Conservation (phyloP, 208 protist species). For the Leishmania guyanensis region DNA sequence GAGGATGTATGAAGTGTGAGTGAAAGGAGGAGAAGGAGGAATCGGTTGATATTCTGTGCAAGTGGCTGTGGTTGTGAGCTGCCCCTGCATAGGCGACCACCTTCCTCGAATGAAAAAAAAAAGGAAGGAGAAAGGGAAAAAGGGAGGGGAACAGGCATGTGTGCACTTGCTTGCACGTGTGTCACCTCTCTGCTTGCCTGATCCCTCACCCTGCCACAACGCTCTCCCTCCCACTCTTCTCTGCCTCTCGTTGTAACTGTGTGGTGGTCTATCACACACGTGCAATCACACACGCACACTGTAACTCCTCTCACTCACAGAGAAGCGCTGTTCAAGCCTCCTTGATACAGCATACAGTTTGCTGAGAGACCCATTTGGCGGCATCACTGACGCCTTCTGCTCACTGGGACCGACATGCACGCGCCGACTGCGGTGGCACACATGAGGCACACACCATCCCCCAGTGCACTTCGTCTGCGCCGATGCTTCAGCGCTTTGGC, state of each 20-base stretch:
- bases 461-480: slow-evolving; percentile 3
- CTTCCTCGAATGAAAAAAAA: neutral
- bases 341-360: neutral
- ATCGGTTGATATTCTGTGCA: too few species aligned
- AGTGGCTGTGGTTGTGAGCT: neutral
- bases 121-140: neutral
- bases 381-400: neutral
- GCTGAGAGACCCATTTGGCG: neutral
- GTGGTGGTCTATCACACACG: neutral
- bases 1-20: neutral
- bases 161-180: neutral
- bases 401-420: neutral
- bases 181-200: neutral
- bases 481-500: neutral
- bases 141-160: neutral
- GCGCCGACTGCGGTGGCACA: neutral
- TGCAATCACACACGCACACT: neutral
- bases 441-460: slow-evolving; percentile 1
- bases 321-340: neutral
- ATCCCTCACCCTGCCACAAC: neutral
- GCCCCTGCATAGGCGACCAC: neutral
- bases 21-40: neutral
- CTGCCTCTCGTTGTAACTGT: neutral
- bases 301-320: neutral
- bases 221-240: neutral